Evolutionary conservation across 108 stramenopile species (phyloP).

Genomic region (Cylindrotheca fusiformis): DNA sequence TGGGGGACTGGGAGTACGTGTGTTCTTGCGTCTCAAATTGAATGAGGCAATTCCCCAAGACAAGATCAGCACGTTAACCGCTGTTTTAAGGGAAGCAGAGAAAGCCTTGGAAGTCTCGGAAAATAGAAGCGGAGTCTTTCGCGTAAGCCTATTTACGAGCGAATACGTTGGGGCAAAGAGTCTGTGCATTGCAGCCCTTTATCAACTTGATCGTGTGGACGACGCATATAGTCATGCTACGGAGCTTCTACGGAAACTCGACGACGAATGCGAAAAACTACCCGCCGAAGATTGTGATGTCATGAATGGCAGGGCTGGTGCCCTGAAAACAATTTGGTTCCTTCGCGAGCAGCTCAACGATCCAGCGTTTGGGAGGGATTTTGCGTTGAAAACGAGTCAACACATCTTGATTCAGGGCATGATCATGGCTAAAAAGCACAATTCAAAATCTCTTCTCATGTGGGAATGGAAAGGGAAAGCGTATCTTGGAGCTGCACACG

Average conservation of each 20-base stretch:
- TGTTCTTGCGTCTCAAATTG: constrained; percentile 28
- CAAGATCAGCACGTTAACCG: not conserved
- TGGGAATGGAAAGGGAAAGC: constrained; percentile 62
- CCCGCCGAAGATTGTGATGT: constrained; percentile 28
- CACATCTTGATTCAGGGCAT: constrained; percentile 39
- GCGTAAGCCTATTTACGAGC: constrained; percentile 9
- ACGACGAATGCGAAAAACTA: not conserved
- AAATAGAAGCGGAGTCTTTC: constrained; percentile 21
- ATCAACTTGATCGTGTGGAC: not conserved
- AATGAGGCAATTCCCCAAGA: not conserved
- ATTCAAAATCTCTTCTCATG: constrained; percentile 4
- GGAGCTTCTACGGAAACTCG: not conserved
- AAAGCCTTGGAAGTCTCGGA: constrained; percentile 24
- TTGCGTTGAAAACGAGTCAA: constrained; percentile 18
- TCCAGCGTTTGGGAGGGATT: constrained; percentile 23
- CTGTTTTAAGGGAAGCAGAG: constrained; percentile 8
- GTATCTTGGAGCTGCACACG: constrained; percentile 76
- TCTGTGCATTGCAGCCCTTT: not conserved
- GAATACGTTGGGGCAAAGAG: not conserved
- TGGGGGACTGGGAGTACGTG: constrained; percentile 29
- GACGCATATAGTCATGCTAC: not conserved
- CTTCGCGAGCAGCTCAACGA: constrained; percentile 22
- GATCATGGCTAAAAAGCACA: constrained; percentile 10
- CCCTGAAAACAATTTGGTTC: constrained; percentile 41
- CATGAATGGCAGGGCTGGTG: constrained; percentile 57